phyloP scores from a whole-genome alignment of 305 asterid genomes.

The Galium porrigens region DNA sequence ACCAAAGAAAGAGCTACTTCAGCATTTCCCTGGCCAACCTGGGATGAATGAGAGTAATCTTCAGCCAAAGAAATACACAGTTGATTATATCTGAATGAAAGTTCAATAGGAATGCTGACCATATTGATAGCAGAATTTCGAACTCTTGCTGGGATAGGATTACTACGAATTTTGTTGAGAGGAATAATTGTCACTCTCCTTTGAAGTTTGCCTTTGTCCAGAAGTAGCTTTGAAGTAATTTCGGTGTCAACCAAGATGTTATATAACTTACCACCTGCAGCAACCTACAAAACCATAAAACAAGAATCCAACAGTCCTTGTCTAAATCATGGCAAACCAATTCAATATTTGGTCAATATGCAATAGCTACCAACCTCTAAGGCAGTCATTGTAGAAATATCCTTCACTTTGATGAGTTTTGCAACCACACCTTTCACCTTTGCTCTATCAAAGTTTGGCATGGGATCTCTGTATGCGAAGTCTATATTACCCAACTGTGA shows the following conservation, averaged over 20 bases:
- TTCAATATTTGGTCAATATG: slow-evolving; percentile 22
- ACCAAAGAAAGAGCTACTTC: slow-evolving; percentile 86
- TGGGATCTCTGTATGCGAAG: slow-evolving; percentile 61
- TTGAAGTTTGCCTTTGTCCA: slow-evolving; percentile 67
- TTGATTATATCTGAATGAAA: slow-evolving; percentile 7
- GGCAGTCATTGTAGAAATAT: slow-evolving; percentile 67
- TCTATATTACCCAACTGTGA: slow-evolving; percentile 63
- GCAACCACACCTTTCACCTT: slow-evolving; percentile 95
- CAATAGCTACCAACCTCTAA: slow-evolving; percentile 47
- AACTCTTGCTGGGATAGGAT: slow-evolving; percentile 47
- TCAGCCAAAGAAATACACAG: slow-evolving; percentile 10
- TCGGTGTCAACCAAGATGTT: slow-evolving; percentile 86
- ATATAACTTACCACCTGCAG: slow-evolving; percentile 89
- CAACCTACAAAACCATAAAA: slow-evolving; percentile 47
- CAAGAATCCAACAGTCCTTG: background rate
- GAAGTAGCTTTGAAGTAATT: slow-evolving; percentile 71
- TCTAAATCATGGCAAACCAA: slow-evolving; percentile 9
- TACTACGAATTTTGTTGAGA: slow-evolving; percentile 67
- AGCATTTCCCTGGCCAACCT: slow-evolving; percentile 96
- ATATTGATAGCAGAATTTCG: slow-evolving; percentile 61
- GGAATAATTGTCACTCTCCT: slow-evolving; percentile 93
- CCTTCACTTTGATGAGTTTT: slow-evolving; percentile 78
- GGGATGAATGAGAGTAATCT: slow-evolving; percentile 16
- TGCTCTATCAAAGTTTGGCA: slow-evolving; percentile 63
- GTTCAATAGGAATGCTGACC: slow-evolving; percentile 29